Percentiles rank a stretch among this genome's conserved stretches.
phyloP scores from a whole-genome alignment of 148 eudicot species.

The Chenopodium berlandieri region DNA sequence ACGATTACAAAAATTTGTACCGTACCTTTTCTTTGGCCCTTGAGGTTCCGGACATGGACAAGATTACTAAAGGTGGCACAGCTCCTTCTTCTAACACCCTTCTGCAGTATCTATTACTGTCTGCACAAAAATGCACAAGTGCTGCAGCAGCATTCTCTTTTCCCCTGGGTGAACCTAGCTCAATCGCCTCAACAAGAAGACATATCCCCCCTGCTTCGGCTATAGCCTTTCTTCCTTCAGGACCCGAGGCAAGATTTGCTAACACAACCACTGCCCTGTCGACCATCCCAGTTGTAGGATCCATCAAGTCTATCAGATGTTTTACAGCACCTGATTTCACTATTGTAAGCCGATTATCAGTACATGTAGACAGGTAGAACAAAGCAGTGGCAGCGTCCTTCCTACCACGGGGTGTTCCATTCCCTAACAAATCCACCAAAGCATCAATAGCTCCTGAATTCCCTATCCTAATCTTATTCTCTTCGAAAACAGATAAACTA shows the following conservation, averaged over 20 bases:
- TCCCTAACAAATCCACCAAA: conserved; percentile 64
- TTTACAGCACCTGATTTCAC: conserved; percentile 73
- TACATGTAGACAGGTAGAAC: conserved; percentile 66
- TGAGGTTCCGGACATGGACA: conserved; percentile 79
- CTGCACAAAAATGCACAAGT: conserved; percentile 68
- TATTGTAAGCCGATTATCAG: conserved; percentile 65
- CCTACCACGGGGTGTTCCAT: conserved; percentile 79
- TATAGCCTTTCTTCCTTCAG: conserved; percentile 70
- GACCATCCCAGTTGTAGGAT: conserved; percentile 84
- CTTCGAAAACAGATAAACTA: conserved; percentile 66
- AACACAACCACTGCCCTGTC: conserved; percentile 85
- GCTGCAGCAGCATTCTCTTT: conserved; percentile 96
- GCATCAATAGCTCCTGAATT: conserved; percentile 74
- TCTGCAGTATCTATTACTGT: conserved; percentile 58
- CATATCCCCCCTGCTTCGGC: conserved; percentile 73
- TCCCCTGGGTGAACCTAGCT: conserved; percentile 83
- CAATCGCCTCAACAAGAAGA: conserved; percentile 79
- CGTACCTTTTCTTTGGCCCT: conserved; percentile 85
- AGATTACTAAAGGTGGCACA: conserved; percentile 76
- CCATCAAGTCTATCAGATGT: conserved; percentile 74
- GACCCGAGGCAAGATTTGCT: conserved; percentile 74
- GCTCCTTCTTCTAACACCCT: conserved; percentile 79
- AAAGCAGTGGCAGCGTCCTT: conserved; percentile 87
- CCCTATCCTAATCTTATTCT: conserved; percentile 60
- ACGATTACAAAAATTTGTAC: not conserved